phyloP scores from a whole-genome alignment of 1,284 basidiomycete genomes.

The Rhizoctonia solani region DNA sequence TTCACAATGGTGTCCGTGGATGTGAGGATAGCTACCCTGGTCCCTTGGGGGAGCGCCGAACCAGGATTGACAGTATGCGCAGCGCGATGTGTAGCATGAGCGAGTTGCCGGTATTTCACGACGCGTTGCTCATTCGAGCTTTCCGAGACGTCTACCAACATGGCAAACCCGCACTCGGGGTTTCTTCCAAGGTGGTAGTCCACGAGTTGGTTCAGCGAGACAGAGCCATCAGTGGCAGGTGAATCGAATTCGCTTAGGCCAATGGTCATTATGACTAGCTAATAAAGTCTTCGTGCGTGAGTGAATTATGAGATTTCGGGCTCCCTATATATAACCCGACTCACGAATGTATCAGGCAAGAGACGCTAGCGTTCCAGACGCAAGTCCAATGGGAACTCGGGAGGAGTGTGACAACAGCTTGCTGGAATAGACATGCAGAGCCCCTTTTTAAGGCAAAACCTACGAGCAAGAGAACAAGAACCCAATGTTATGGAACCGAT shows the following conservation, averaged over 20 bases:
- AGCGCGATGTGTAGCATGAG: constrained; percentile 21
- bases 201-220: constrained; percentile 8
- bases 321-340: too few species aligned
- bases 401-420: neutral
- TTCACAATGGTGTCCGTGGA: constrained; percentile 32
- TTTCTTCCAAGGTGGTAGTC: constrained; percentile 33
- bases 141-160: constrained; percentile 22
- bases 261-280: neutral
- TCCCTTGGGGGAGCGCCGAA: constrained; percentile 17
- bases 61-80: constrained; percentile 18
- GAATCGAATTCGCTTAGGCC: constrained; percentile 3
- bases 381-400: neutral
- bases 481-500: too few species aligned
- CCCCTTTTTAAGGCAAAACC: neutral
- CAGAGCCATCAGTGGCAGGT: constrained; percentile 26
- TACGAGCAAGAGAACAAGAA: too few species aligned
- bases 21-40: constrained; percentile 29
- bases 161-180: constrained; percentile 12
- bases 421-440: neutral
- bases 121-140: neutral
- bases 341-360: too few species aligned
- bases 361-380: neutral
- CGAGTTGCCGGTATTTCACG: constrained; percentile 24
- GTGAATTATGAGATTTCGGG: neutral
- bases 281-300: neutral